A percentile compares a stretch with the other conserved stretches of the same genome.
Conservation (phyloP, 371 early-diverging fungal genomes). For the Rhizomucor pusillus region DNA sequence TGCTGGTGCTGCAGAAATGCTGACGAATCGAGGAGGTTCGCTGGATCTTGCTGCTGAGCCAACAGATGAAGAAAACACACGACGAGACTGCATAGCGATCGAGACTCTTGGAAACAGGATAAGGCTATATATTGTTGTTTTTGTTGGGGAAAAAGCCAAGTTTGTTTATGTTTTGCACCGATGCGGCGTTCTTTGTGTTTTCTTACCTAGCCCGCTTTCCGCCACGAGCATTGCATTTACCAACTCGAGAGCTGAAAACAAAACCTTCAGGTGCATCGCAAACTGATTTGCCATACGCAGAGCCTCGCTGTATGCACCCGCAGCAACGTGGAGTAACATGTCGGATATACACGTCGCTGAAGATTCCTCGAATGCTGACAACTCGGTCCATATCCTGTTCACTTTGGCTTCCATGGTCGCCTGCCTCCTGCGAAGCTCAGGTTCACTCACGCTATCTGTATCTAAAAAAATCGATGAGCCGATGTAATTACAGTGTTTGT, state of each 20-base stretch:
- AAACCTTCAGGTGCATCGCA: conserved; percentile 85
- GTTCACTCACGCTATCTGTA: neutral
- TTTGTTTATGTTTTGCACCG: too few species aligned
- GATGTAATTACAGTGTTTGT: conserved; percentile 3
- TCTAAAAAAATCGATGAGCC: neutral
- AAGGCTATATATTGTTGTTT: conserved; percentile 41
- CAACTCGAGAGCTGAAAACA: conserved; percentile 83
- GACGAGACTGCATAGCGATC: conserved; percentile 24
- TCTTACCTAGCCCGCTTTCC: too few species aligned
- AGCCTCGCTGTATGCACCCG: conserved; percentile 78
- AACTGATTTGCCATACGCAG: conserved; percentile 86
- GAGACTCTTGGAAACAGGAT: conserved; percentile 75
- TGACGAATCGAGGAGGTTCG: too few species aligned
- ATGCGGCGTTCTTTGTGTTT: conserved; percentile 4
- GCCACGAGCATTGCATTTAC: conserved; percentile 36
- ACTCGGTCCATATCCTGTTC: conserved; percentile 84
- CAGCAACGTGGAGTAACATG: conserved; percentile 92
- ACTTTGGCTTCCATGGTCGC: conserved; percentile 69
- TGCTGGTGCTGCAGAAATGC: conserved; percentile 43
- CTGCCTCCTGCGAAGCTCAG: conserved; percentile 44
- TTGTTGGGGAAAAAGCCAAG: neutral
- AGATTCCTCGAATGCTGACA: conserved; percentile 94
- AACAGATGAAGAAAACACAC: conserved; percentile 44
- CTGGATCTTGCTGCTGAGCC: too few species aligned
- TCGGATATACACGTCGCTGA: conserved; percentile 95